Base-by-base conservation (phyloP, 2,329 filamentous ascomycete species). In the Penicillium thymicola region DNA sequence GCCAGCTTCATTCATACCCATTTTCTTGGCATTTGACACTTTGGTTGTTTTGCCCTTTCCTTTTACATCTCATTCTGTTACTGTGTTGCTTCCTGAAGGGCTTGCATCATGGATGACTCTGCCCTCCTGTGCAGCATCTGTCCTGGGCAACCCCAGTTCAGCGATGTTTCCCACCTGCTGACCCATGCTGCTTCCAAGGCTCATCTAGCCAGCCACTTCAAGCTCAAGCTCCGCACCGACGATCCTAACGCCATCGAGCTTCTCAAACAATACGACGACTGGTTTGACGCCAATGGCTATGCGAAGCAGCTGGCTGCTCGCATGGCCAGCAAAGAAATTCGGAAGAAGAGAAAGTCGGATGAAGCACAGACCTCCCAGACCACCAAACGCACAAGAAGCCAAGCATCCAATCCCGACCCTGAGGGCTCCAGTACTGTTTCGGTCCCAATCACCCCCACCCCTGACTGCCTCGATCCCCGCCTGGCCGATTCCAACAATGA, bases 121-220 rank as follows among this genome's bases (percentile, higher is more conserved):
- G 85, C 89, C 55, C 84, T 97, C 47, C 77, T 85, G 65, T 97
- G 93, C 83, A 86, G 82, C 68, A 87, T 96, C 64, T 97, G 93
- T 72, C 88, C 89, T 36, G 90, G 88, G 64, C 83, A 82, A 59
- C 90, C 90, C 38, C 83, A 77, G 30, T 97, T 97, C 76, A 96
- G 91, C 54, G 93, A 97, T 74, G 81, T 92, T 43, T 96, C 92
- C 34, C 93, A 97, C 73, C 80, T 97, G 37, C 84, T 97, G 69
- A 97, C 93, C 13, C 93, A 97, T 70, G 85, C 97, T 60, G 86
- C 89, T 58, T 97, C 92, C 62, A 97, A 97, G 72, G 89, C 89
- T n/a, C 93, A 97, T 72, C 79, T 97, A 34, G 87, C 91, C 58
- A 84, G 90, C 70, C 86, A 90, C 67, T 95, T 92, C 77, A 91